These are phyloP conservation scores for Rhododendron ovatum DNA, from an alignment of 148 eudicot species.

Conservation along the genomic window DNA sequence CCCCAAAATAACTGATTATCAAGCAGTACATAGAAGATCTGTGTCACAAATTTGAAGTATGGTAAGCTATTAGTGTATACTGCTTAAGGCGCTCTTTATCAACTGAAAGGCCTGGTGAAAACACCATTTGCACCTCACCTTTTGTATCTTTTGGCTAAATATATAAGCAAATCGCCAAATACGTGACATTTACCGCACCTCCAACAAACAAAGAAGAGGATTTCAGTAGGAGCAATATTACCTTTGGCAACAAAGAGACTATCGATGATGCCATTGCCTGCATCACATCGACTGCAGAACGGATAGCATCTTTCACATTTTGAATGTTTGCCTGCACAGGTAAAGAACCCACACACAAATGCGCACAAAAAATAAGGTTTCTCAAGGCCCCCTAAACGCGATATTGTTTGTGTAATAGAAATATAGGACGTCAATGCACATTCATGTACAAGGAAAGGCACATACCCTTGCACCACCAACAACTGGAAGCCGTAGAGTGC, in stretches of 20 bases:
- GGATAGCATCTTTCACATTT: constrained; percentile 55
- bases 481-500: constrained; percentile 74
- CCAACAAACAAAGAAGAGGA: not conserved
- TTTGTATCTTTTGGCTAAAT: not conserved
- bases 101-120: not conserved
- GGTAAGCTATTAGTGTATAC: not conserved
- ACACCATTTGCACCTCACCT: not conserved
- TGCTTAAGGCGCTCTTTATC: not conserved
- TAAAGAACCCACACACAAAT: not conserved
- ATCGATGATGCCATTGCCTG: constrained; percentile 67
- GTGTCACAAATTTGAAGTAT: not conserved
- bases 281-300: constrained; percentile 86
- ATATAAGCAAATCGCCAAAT: not conserved
- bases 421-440: not conserved
- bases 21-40: not conserved
- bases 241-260: constrained; percentile 54
- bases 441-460: not conserved
- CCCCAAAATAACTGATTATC: not conserved
- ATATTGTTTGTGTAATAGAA: not conserved
- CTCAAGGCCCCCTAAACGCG: not conserved
- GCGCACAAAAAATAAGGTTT: not conserved
- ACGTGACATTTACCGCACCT: not conserved
- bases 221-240: constrained; percentile 5
- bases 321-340: constrained; percentile 59
- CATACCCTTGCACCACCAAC: constrained; percentile 74